Evolutionary conservation across 495 filamentous ascomycete species (phyloP).

Genomic region (Neurospora terricola): DNA sequence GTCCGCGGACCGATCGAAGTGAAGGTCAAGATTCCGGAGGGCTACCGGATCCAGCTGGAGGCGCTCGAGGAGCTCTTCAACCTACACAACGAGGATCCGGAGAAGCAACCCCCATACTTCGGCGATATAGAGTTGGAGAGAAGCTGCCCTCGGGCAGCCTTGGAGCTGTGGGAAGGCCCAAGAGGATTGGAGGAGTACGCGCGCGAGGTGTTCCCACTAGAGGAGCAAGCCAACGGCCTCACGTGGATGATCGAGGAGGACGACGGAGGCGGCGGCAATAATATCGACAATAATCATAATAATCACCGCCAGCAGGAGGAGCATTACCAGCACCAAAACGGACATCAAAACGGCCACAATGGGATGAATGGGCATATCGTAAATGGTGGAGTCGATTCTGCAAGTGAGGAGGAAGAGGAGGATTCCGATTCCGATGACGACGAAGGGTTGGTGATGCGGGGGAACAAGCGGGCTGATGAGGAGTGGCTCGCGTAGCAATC

Average conservation of each 20-base stretch:
- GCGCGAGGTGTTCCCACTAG: slow-evolving; percentile 84
- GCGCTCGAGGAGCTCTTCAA: slow-evolving; percentile 56
- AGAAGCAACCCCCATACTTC: slow-evolving; percentile 45
- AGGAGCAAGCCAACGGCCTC: slow-evolving; percentile 86
- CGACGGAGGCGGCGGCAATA: slow-evolving; percentile 18
- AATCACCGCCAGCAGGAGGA: background rate
- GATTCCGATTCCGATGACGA: slow-evolving; percentile 30
- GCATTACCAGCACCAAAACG: background rate
- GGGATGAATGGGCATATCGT: slow-evolving; percentile 4
- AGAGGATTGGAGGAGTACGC: slow-evolving; percentile 93
- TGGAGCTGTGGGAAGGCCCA: slow-evolving; percentile 82
- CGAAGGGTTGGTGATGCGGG: slow-evolving; percentile 39
- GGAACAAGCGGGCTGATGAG: slow-evolving; percentile 39
- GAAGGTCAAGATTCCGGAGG: slow-evolving; percentile 73
- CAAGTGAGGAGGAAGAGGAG: slow-evolving; percentile 6
- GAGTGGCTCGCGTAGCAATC: slow-evolving; percentile 35
- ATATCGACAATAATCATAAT: slow-evolving; percentile 1
- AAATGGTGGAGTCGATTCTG: slow-evolving; percentile 2
- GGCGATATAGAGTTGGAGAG: slow-evolving; percentile 41
- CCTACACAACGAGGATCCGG: slow-evolving; percentile 44
- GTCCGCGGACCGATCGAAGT: slow-evolving; percentile 68
- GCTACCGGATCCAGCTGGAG: slow-evolving; percentile 83
- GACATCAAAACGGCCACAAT: slow-evolving; percentile 6
- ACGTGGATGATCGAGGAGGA: slow-evolving; percentile 67
- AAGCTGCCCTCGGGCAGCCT: slow-evolving; percentile 58